These are phyloP conservation scores for Pleoardoris graminearum DNA, from an alignment of 2,329 filamentous ascomycete species.

Conservation along the genomic window DNA sequence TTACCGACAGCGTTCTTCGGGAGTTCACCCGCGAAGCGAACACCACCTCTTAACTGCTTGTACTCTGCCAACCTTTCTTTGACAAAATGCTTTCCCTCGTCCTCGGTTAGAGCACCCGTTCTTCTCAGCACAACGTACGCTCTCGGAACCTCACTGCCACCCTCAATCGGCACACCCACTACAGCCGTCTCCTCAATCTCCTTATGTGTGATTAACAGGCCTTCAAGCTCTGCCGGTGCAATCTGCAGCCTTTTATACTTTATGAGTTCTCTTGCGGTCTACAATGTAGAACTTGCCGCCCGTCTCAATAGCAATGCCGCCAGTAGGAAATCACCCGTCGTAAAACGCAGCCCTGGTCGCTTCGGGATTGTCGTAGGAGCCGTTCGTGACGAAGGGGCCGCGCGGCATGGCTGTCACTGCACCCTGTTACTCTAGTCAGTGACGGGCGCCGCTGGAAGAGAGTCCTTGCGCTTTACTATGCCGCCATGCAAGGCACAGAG, in stretches of 20 bases:
- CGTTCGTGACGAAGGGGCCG: constrained; percentile 66
- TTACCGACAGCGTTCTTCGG: constrained; percentile 77
- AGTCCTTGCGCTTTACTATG: too few relatives aligned
- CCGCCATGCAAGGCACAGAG: not conserved
- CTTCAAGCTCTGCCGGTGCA: constrained; percentile 49
- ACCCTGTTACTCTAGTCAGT: constrained; percentile 4
- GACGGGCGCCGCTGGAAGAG: not conserved
- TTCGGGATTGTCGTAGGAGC: constrained; percentile 71
- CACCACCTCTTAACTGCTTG: constrained; percentile 67
- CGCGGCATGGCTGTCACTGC: constrained; percentile 19
- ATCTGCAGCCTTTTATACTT: constrained; percentile 47
- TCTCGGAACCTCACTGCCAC: constrained; percentile 56
- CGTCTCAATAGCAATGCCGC: constrained; percentile 75
- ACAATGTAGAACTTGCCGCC: constrained; percentile 84
- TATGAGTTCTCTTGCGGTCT: constrained; percentile 59
- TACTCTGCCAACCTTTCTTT: constrained; percentile 68
- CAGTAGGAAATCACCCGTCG: constrained; percentile 84
- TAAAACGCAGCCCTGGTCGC: constrained; percentile 68
- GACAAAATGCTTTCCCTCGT: constrained; percentile 58
- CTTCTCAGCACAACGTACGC: constrained; percentile 58
- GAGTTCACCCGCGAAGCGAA: constrained; percentile 67
- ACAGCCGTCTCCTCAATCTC: constrained; percentile 48
- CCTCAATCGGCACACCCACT: constrained; percentile 35
- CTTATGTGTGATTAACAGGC: constrained; percentile 38
- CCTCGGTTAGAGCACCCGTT: constrained; percentile 23